Conservation (phyloP, 345 rosid genomes). For the Salix udensis region DNA sequence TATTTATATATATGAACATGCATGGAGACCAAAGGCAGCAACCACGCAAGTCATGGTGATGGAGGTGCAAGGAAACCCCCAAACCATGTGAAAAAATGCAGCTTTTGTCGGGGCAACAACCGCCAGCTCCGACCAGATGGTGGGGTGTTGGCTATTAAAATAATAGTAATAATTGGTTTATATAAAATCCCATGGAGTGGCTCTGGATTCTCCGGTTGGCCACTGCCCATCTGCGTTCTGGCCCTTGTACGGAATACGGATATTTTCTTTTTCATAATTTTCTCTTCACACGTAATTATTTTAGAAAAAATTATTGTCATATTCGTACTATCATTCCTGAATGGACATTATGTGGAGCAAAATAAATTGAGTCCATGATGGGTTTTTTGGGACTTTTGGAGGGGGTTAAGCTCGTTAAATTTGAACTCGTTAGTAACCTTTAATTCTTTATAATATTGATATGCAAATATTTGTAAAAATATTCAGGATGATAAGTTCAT, state of each 20-base stretch:
- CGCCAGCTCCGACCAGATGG: conserved; percentile 45
- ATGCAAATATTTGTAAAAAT: too few relatives aligned
- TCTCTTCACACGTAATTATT: too few relatives aligned
- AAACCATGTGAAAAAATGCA: conserved; percentile 35
- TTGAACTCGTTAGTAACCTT: too few relatives aligned
- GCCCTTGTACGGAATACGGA: conserved; percentile 32
- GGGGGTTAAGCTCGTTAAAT: too few relatives aligned
- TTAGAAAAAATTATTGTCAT: neutral
- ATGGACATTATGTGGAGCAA: neutral
- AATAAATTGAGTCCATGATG: neutral
- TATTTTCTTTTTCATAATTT: neutral
- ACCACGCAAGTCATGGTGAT: neutral
- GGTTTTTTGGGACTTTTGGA: too few relatives aligned
- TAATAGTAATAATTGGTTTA: neutral
- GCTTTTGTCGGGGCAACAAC: conserved; percentile 49
- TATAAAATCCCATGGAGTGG: conserved; percentile 16
- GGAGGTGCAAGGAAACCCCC: neutral
- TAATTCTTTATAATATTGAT: too few relatives aligned
- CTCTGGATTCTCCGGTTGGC: conserved; percentile 24
- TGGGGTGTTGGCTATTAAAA: conserved; percentile 13
- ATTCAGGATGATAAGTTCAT: too few relatives aligned
- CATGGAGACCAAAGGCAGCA: conserved; percentile 1
- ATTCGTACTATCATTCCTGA: neutral
- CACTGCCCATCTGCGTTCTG: neutral
- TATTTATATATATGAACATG: neutral